Percentiles rank a stretch among this genome's conserved stretches.
Conservation (phyloP, 2,329 filamentous ascomycete species). For the Fusarium foetens region DNA sequence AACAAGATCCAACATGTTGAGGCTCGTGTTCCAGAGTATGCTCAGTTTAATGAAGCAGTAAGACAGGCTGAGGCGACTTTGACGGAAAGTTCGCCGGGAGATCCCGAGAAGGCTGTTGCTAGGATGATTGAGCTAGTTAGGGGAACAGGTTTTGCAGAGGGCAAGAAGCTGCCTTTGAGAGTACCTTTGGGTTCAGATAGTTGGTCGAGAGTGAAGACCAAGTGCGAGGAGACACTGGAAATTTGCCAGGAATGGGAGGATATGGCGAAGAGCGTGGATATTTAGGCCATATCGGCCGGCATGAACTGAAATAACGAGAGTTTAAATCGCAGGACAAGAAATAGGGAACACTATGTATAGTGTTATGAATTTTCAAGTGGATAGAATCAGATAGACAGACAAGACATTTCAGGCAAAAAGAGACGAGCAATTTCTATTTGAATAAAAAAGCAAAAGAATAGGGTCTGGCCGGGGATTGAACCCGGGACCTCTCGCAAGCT, state of each 20-base stretch:
- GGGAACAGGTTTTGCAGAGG: constrained; percentile 53
- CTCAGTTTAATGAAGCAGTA: constrained; percentile 45
- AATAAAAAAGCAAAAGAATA: neutral
- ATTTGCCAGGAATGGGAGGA: constrained; percentile 62
- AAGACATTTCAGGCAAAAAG: too few species aligned
- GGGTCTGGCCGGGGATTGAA: constrained; percentile 59
- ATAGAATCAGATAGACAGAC: neutral
- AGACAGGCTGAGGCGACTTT: constrained; percentile 31
- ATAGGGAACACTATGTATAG: too few species aligned
- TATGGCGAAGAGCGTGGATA: constrained; percentile 59
- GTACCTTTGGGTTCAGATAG: constrained; percentile 65
- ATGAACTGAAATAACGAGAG: fast-evolving
- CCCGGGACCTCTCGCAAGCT: constrained; percentile 57
- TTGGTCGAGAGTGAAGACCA: constrained; percentile 58
- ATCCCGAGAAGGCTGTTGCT: constrained; percentile 60
- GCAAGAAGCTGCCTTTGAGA: constrained; percentile 55
- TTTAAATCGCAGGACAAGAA: neutral
- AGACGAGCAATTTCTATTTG: neutral
- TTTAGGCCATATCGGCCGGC: fast-evolving
- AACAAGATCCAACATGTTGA: constrained; percentile 47
- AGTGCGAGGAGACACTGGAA: constrained; percentile 60
- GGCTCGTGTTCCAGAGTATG: constrained; percentile 42
- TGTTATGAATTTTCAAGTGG: neutral
- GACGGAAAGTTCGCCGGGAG: constrained; percentile 56
- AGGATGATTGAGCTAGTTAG: constrained; percentile 65